Conservation (phyloP, 176 grass and related monocot species). For the Carex parvula region DNA sequence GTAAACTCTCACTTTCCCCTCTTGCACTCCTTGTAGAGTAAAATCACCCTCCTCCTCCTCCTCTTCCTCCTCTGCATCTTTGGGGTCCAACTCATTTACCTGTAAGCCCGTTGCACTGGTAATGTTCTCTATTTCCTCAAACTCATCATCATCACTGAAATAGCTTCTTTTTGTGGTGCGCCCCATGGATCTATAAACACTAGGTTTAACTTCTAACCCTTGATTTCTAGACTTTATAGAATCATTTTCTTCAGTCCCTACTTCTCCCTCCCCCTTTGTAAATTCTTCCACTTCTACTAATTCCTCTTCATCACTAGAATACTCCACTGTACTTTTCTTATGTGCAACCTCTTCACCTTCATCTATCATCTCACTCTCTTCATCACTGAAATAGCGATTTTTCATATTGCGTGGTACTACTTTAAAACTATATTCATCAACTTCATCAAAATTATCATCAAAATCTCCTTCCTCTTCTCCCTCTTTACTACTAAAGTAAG, state of each 20-base stretch:
- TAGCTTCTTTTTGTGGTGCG: slow-evolving; percentile 3
- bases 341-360: background rate
- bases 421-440: background rate
- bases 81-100: slow-evolving; percentile 13
- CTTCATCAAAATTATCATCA: slow-evolving; percentile 13
- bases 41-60: slow-evolving; percentile 19
- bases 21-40: slow-evolving; percentile 21
- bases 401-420: slow-evolving; percentile 16
- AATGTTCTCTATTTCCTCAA: slow-evolving; percentile 13
- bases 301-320: slow-evolving; percentile 20
- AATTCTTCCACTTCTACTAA: background rate
- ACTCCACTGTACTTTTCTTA: background rate
- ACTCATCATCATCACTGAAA: slow-evolving; percentile 2
- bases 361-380: slow-evolving; percentile 2
- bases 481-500: slow-evolving; percentile 33
- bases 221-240: background rate
- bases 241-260: background rate
- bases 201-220: slow-evolving; percentile 15
- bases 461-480: slow-evolving; percentile 13
- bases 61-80: slow-evolving; percentile 3
- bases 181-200: background rate
- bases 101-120: background rate
- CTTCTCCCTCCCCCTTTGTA: background rate
- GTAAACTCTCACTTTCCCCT: slow-evolving; percentile 39
- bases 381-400: slow-evolving; percentile 12